These are phyloP conservation scores for Cupressus sempervirens DNA, from an alignment of 75 land plant genomes.

Conservation along the genomic window DNA sequence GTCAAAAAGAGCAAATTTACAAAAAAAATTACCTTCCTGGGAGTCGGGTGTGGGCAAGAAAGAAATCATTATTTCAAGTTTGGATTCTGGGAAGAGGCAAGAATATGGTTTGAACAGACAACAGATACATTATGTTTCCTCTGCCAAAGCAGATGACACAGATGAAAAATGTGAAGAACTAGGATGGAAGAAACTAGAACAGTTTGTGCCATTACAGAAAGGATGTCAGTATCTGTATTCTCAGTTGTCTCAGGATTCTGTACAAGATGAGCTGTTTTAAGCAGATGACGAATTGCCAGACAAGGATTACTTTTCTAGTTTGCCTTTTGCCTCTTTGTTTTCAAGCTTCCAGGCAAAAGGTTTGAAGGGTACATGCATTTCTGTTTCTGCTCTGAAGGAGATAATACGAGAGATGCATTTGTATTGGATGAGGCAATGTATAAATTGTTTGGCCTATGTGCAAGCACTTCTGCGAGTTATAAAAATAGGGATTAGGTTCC, in stretches of 20 bases:
- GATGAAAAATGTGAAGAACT: constrained; percentile 68
- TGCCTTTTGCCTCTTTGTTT: constrained; percentile 85
- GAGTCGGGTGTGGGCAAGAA: constrained; percentile 49
- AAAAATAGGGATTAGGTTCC: constrained; percentile 53
- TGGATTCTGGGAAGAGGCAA: constrained; percentile 83
- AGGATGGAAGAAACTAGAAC: constrained; percentile 78
- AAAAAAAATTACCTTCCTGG: constrained; percentile 70
- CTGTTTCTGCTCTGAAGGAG: constrained; percentile 94
- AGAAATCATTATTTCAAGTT: constrained; percentile 78
- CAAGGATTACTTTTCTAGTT: constrained; percentile 77
- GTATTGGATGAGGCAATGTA: constrained; percentile 70
- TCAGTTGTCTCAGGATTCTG: constrained; percentile 35
- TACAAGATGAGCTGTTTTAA: constrained; percentile 20
- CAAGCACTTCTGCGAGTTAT: constrained; percentile 30
- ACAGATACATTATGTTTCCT: constrained; percentile 71
- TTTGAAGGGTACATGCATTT: constrained; percentile 81
- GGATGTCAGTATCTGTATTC: constrained; percentile 59
- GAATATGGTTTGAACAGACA: constrained; percentile 51
- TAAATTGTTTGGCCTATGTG: constrained; percentile 40
- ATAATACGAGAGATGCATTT: constrained; percentile 87
- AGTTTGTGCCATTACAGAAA: constrained; percentile 50
- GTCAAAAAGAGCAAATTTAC: constrained; percentile 88
- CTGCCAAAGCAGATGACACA: constrained; percentile 49
- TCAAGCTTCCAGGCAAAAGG: constrained; percentile 91
- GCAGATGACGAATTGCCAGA: constrained; percentile 47